Evolutionary conservation across 208 protist genomes (phyloP), one percentile per base, ranked within the genome.

Genomic region (Trypanosoma congolense): DNA sequence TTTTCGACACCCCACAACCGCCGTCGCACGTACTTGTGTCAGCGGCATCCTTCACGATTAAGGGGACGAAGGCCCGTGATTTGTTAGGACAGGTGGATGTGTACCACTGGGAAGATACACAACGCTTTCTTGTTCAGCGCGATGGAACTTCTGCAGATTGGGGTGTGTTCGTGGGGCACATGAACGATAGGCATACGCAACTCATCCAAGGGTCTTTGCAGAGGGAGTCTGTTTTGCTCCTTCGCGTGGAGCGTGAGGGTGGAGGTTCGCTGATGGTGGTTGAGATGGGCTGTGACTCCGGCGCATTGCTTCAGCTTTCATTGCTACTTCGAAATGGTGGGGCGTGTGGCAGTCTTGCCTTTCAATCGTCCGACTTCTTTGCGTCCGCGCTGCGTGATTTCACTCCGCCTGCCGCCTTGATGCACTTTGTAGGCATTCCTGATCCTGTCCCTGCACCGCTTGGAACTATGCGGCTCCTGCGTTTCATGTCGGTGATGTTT

Each of bases 401-500:
- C n/a, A 38, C 53, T 2, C 56, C 71, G 4, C 42, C 47, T 48
- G 69, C 73, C 6, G 68, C 70, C 21, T 18, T 60, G 16, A 67
- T 82, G 61, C 80, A 85, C 44, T 56, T 87, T 31, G 73, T 92
- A 1, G 56, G 62, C 21, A 49, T 84, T 33, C 84, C 80, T 1
- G 69, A 80, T 4, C 75, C 78, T 1, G 28, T 29, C 4, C 42
- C 43, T 24, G 63, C 70, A 4, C 52, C 49, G 12, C 73, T 63
- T 14, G 57, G 84, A 49, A 73, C 75, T 0, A 71, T 87, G 62
- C 80, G 84, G 0, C 57, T 92, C 3, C 51, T 92, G 31, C 75
- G 81, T 25, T 87, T 87, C 42, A 66, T 61, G 35, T 67, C 31
- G 58, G 65, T 19, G 26, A 73, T 21, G 24, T 83, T 2, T 56